Base-by-base conservation (phyloP, 2,329 filamentous ascomycete species). In the Hyphodiscus sp. region DNA sequence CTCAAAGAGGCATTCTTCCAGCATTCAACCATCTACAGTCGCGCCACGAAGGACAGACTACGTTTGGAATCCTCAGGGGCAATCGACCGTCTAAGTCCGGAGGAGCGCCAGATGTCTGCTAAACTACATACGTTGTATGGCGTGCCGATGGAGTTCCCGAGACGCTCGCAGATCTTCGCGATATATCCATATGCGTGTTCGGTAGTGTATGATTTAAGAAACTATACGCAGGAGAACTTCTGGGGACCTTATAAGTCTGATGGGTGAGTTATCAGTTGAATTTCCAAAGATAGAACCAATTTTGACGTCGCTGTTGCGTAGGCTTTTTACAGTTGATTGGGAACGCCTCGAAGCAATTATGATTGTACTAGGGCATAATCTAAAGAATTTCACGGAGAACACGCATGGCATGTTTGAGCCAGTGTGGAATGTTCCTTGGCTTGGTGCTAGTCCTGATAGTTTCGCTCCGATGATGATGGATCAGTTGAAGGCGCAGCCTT, bases 311-410 rank as follows among this genome's bases (percentile, higher is more conserved):
- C 8, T 26, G 23, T 4, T 26, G 23, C 23, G 23, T 26, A 26
- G 23, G 1, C 76, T 74, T 2, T 76, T 75, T 50, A 68, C 70
- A 5, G 83, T 89, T 0, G 87, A 92, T 68, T 92, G 88, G 88
- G 86, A 91, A 68, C 89, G 87, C 71, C 71, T 91, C 11, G 87
- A 91, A 68, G 83, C 85, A 9, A 79, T 90, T 51, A 80, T 90
- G 75, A 73, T 91, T 2, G 81, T 86, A 1, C 68, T 91, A 2
- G 79, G 78, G 2, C 76, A 79, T 64, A 90, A 89, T 64, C 74
- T 87, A 49, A 68, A 72, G 41, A 65, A 69, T 10, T 78, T 80
- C 59, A 70, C 41, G 16, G 44, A 47, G 9, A 44, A 52, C n/a
- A 55, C 43, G 30, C 42, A 33, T 33, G 54, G 47, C 2, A 30